Evolutionary conservation across 2,329 filamentous ascomycete genomes (phyloP), one percentile per base, ranked within the genome.

Genomic region (Emergomyces africanus): DNA sequence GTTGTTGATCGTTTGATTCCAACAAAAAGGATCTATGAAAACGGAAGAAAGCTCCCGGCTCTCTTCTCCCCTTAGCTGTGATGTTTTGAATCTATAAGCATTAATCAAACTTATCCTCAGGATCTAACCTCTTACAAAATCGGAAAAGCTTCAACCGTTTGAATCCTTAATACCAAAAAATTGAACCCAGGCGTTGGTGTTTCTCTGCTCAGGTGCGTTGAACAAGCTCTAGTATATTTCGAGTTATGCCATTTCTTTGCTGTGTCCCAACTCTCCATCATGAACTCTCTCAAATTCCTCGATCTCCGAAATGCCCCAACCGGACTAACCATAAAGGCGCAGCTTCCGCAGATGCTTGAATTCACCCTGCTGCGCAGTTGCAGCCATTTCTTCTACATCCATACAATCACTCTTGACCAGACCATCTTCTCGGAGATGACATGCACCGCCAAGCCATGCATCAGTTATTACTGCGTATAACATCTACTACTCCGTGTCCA

Each of bases 391-490:
- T 64, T 61, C 60, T 63, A 63, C 53, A 63, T 60, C 9, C 57
- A 61, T 49, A 63, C 61, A 54, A 62, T 60, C 12, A 48, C 42
- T 30, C 8, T 57, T 39, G 50, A 60, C 28, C 60, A 60, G 46
- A 53, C 28, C 15, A 48, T 42, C 30, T 63, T 61, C 51, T 33
- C 51, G 33, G 39, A 33, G n/a, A 25, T 23, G 10, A 53, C 46
- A 46, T 64, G 61, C 59, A 48, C 62, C 25, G 55, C 35, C 37
- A 20, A 60, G 15, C 54, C 56, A 35, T 64, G 63, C 59, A 61
- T 63, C 35, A 39, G 44, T n/a, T 30, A 30, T 30, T 30, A 30
- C n/a, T n/a, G n/a, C 41, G 55, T 6, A 55, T 49, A n/a, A 61
- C 60, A n/a, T 49, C 35, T n/a, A 61, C 60, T 4, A 18, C 60